Conservation (phyloP, 495 filamentous ascomycete species). For the Penicillium simplicissimum region DNA sequence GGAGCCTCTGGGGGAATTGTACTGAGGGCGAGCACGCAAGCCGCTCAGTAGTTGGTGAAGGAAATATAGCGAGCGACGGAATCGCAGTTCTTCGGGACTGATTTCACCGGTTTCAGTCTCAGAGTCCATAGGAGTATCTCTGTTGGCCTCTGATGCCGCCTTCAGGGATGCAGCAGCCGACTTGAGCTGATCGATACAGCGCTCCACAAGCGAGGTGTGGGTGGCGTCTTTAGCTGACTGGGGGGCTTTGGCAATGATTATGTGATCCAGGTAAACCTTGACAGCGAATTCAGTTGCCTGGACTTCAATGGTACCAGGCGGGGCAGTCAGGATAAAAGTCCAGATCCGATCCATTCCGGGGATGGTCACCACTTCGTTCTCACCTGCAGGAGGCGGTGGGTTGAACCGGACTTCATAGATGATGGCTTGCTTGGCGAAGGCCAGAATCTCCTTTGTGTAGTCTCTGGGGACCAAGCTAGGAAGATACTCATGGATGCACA, state of each 20-base stretch:
- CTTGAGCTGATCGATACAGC: conserved; percentile 75
- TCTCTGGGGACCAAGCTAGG: conserved; percentile 61
- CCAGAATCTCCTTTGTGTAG: conserved; percentile 65
- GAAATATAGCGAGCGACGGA: conserved; percentile 64
- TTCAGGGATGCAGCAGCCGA: conserved; percentile 65
- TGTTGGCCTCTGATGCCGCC: conserved; percentile 38
- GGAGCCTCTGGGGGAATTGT: conserved; percentile 47
- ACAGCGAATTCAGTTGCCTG: conserved; percentile 70
- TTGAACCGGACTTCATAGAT: conserved; percentile 49
- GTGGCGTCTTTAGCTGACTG: conserved; percentile 59
- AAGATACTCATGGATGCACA: conserved; percentile 66
- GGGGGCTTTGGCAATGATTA: conserved; percentile 40
- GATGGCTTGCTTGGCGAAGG: conserved; percentile 63
- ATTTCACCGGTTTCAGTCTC: conserved; percentile 45
- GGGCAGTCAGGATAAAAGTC: conserved; percentile 75
- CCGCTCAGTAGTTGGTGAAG: conserved; percentile 58
- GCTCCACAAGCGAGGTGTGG: conserved; percentile 75
- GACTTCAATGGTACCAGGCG: conserved; percentile 66
- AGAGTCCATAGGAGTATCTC: conserved; percentile 51
- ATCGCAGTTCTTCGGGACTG: conserved; percentile 57
- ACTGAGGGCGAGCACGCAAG: conserved; percentile 53
- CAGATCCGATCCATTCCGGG: conserved; percentile 77
- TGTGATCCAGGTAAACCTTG: conserved; percentile 68
- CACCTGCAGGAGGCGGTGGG: conserved; percentile 36
- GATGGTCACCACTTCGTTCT: conserved; percentile 52